These are phyloP conservation scores for Trichoderma lentiforme DNA, from an alignment of 2,329 filamentous ascomycete species.

Conservation along the genomic window DNA sequence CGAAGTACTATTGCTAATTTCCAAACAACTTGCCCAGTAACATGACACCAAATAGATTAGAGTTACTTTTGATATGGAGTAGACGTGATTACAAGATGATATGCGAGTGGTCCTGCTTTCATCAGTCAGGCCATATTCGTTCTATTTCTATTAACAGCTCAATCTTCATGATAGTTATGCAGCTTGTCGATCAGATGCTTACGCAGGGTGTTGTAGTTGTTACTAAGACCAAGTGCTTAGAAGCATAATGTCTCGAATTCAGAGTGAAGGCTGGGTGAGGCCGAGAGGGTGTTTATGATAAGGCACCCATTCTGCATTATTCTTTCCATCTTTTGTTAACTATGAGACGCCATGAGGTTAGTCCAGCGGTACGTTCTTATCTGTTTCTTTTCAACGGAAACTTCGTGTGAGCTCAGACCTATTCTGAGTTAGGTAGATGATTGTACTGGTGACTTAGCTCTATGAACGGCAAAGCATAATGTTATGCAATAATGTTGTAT, in stretches of 20 bases:
- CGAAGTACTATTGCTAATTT: not conserved
- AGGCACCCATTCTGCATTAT: not conserved
- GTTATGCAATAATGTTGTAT: not conserved
- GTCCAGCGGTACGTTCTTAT: not conserved
- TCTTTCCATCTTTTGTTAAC: not conserved
- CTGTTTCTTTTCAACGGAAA: not conserved
- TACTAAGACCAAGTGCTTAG: not conserved
- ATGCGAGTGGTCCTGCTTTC: not conserved
- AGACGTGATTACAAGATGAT: not conserved
- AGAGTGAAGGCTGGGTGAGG: not conserved
- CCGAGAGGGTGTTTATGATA: not conserved
- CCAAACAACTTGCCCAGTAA: not conserved
- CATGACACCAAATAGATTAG: not conserved
- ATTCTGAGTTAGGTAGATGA: not conserved
- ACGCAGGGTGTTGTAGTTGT: not conserved
- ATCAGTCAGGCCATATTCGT: not conserved
- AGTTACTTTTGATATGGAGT: not conserved
- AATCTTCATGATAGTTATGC: not conserved
- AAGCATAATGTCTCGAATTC: not conserved
- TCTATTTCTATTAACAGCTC: not conserved
- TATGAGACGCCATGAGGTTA: not conserved
- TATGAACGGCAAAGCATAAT: not conserved
- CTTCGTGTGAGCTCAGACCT: not conserved
- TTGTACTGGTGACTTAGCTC: not conserved
- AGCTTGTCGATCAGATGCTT: not conserved